phyloP scores from a whole-genome alignment of 371 early-diverging fungal species.

The Apophysomyces sp. region DNA sequence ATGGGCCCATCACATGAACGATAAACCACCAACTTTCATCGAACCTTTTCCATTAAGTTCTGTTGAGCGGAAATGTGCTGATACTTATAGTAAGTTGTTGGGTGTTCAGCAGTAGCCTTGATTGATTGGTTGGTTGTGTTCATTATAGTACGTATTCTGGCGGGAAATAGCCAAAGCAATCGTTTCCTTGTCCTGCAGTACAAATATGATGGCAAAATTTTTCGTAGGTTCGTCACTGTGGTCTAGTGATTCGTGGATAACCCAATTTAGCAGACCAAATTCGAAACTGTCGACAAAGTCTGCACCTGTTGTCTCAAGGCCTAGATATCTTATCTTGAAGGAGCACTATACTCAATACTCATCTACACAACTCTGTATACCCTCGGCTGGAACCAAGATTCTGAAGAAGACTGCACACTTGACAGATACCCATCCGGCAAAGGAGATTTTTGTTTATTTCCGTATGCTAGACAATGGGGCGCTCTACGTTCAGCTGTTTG shows the following conservation, averaged over 20 bases:
- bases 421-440: not conserved
- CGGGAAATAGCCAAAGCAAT: not conserved
- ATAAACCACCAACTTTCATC: not conserved
- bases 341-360: not conserved
- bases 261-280: not conserved
- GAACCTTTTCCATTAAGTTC: not conserved
- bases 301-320: not conserved
- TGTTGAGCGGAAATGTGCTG: not conserved
- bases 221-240: not conserved
- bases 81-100: not conserved
- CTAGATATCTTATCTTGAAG: not conserved
- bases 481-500: not conserved
- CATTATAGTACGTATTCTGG: not conserved
- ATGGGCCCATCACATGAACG: not conserved
- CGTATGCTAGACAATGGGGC: not conserved
- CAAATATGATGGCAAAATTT: not conserved
- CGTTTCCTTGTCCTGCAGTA: not conserved
- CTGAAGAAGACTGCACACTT: not conserved
- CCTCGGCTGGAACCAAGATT: not conserved
- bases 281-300: not conserved
- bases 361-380: not conserved
- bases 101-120: not conserved
- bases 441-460: not conserved
- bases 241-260: not conserved
- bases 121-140: not conserved